phyloP scores from a whole-genome alignment of 768 basidiomycete genomes.

The Podaxis pistillaris region DNA sequence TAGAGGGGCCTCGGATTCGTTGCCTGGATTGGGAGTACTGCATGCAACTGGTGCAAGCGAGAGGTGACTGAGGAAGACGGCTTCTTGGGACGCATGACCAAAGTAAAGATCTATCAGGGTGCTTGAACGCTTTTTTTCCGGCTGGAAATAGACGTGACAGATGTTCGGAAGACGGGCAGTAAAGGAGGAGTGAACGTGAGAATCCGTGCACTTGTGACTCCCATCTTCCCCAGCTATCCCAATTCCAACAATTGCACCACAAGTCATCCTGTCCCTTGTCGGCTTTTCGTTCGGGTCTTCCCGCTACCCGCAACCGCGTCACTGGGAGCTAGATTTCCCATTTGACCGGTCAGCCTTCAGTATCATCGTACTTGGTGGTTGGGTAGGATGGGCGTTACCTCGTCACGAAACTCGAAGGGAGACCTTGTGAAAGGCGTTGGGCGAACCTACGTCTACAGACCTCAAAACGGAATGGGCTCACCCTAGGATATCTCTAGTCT shows the following conservation, averaged over 20 bases:
- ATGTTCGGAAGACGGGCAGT: not conserved
- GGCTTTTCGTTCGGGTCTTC: too few species aligned
- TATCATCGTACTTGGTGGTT: not conserved
- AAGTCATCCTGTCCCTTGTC: too few species aligned
- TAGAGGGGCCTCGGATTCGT: not conserved
- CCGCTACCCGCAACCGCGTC: not conserved
- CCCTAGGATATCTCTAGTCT: constrained; percentile 21
- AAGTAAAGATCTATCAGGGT: not conserved
- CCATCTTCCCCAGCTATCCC: too few species aligned
- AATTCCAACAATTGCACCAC: too few species aligned
- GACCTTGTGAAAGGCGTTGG: constrained; percentile 41
- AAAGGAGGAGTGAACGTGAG: not conserved
- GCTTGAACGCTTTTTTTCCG: not conserved
- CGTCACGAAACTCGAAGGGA: constrained; percentile 46
- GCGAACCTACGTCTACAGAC: constrained; percentile 53
- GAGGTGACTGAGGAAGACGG: not conserved
- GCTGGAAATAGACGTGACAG: not conserved
- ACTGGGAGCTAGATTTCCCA: not conserved
- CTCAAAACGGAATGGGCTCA: constrained; percentile 35
- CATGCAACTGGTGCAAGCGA: not conserved
- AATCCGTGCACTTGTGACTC: not conserved
- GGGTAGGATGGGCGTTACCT: too few species aligned
- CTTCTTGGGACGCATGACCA: not conserved
- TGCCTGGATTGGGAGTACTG: not conserved
- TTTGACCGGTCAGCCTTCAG: not conserved